Evolutionary conservation across 768 basidiomycete species (phyloP).

Genomic region (Hypholoma fasciculare): DNA sequence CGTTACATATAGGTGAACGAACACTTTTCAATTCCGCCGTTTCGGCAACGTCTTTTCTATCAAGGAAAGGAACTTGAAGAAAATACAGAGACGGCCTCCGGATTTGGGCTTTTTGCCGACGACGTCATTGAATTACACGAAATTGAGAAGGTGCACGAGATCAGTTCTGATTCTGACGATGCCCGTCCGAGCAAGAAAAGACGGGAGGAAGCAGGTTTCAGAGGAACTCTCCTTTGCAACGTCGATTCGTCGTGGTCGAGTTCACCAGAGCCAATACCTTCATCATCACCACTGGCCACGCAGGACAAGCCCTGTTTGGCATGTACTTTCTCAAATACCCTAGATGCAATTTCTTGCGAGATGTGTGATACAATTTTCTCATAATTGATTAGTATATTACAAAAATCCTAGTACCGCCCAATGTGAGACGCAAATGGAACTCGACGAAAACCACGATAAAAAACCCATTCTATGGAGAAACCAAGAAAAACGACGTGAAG

Average conservation of each 20-base stretch:
- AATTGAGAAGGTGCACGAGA: constrained; percentile 59
- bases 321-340: constrained; percentile 61
- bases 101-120: constrained; percentile 51
- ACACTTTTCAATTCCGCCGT: constrained; percentile 66
- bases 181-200: constrained; percentile 37
- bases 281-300: constrained; percentile 14
- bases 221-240: constrained; percentile 66
- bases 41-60: constrained; percentile 72
- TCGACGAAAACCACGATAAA: constrained; percentile 7
- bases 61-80: constrained; percentile 64
- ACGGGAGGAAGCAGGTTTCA: constrained; percentile 68
- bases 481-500: constrained; percentile 6
- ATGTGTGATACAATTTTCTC: constrained; percentile 47
- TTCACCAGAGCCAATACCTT: constrained; percentile 22
- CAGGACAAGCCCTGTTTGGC: constrained; percentile 44
- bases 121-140: constrained; percentile 69
- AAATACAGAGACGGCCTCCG: constrained; percentile 55
- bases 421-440: constrained; percentile 13
- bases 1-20: constrained; percentile 51
- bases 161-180: constrained; percentile 51
- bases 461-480: constrained; percentile 19
- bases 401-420: constrained; percentile 19
- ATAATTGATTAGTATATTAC: constrained; percentile 28
- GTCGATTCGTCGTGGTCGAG: constrained; percentile 22
- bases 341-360: constrained; percentile 40